Evolutionary conservation across 2,329 filamentous ascomycete species (phyloP).

Genomic region (Botrytis pseudocinerea): DNA sequence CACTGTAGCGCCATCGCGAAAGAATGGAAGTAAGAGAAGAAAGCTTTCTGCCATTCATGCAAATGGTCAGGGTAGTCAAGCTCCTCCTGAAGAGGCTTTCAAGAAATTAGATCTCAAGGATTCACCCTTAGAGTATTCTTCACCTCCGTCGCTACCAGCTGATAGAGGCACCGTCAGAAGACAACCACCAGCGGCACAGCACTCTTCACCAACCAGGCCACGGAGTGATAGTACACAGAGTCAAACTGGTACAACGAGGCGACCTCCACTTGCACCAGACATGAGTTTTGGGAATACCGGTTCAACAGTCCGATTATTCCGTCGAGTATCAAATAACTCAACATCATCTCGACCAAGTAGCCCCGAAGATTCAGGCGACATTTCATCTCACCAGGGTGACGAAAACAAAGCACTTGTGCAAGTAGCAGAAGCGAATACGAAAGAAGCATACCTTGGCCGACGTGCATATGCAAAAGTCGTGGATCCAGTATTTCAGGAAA

Average conservation of each 20-base stretch:
- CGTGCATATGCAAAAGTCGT: conserved; percentile 79
- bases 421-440: conserved; percentile 60
- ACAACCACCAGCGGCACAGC: conserved; percentile 43
- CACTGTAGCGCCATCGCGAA: conserved; percentile 46
- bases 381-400: conserved; percentile 43
- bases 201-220: conserved; percentile 38
- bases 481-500: conserved; percentile 80
- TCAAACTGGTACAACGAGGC: conserved; percentile 43
- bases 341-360: conserved; percentile 24
- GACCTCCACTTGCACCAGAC: conserved; percentile 82
- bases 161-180: conserved; percentile 56
- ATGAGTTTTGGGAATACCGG: conserved; percentile 92
- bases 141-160: conserved; percentile 56
- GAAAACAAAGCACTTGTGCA: conserved; percentile 62
- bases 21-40: conserved; percentile 54
- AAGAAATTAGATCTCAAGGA: conserved; percentile 62
- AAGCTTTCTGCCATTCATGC: conserved; percentile 58
- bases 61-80: conserved; percentile 40
- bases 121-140: conserved; percentile 57
- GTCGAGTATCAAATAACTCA: conserved; percentile 74
- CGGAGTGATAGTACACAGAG: conserved; percentile 36
- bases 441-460: conserved; percentile 80
- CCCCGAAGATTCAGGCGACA: conserved; percentile 35
- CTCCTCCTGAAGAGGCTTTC: conserved; percentile 56
- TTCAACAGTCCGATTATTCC: conserved; percentile 89